phyloP scores from a whole-genome alignment of 176 grass and related monocot species.

The Rhipidocladum racemiflorum region DNA sequence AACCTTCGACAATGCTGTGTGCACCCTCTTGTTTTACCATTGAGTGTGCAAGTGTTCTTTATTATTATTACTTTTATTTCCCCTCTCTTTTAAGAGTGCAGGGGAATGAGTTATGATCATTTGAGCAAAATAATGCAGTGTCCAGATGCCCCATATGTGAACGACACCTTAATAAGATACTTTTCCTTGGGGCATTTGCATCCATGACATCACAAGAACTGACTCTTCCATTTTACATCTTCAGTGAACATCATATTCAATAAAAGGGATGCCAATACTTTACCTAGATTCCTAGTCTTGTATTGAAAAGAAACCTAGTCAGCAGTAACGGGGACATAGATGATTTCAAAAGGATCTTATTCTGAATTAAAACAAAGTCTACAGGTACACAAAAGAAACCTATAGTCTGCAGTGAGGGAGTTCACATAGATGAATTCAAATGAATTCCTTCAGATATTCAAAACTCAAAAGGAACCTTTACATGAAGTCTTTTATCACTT shows the following conservation, averaged over 20 bases:
- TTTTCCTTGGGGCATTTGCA: neutral
- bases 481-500: neutral
- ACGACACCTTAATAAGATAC: neutral
- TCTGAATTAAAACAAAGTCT: neutral
- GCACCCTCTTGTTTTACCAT: neutral
- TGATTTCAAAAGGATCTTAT: neutral
- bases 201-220: neutral
- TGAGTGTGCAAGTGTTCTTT: neutral
- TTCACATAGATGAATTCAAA: neutral
- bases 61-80: neutral
- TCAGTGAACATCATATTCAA: neutral
- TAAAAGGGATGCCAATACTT: neutral
- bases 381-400: constrained; percentile 4
- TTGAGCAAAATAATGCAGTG: neutral
- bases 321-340: neutral
- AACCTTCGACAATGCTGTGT: constrained; percentile 18
- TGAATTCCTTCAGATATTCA: constrained; percentile 3
- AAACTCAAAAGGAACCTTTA: constrained; percentile 8
- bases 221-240: constrained; percentile 4
- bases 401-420: neutral
- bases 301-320: neutral
- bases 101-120: neutral
- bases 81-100: neutral
- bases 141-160: neutral
- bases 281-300: neutral